Evolutionary conservation across 768 basidiomycete genomes (phyloP).

Genomic region (Leucocoprinus leucothites): DNA sequence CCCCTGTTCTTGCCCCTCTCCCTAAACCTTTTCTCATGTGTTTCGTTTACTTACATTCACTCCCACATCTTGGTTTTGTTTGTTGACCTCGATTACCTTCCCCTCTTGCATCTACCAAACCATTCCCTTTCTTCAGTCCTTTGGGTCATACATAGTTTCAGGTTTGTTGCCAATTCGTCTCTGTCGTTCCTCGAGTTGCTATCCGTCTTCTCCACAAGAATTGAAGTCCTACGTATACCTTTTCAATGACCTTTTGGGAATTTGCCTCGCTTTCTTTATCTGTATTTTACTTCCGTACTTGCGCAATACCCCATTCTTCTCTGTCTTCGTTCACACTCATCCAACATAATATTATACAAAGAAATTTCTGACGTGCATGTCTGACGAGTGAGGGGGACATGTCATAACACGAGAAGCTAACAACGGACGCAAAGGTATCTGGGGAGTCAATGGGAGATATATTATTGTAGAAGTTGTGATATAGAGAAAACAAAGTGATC

Average conservation of each 20-base stretch:
- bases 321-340: neutral
- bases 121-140: no score
- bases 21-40: neutral
- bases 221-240: neutral
- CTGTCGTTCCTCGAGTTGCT: no score
- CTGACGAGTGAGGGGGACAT: no score
- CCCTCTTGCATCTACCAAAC: no score
- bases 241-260: neutral
- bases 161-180: no score
- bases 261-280: neutral
- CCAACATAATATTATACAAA: neutral
- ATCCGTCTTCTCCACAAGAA: neutral
- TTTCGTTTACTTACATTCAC: neutral
- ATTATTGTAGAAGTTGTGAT: no score
- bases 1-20: neutral
- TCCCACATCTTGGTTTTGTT: neutral
- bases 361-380: no score
- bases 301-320: no score
- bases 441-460: neutral
- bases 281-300: constrained; percentile 6
- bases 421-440: neutral
- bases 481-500: neutral
- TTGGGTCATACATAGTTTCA: no score
- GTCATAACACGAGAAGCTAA: neutral
- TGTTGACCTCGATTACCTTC: no score